phyloP scores from a whole-genome alignment of 371 early-diverging fungal genomes.

The Dichotomocladium elegans region DNA sequence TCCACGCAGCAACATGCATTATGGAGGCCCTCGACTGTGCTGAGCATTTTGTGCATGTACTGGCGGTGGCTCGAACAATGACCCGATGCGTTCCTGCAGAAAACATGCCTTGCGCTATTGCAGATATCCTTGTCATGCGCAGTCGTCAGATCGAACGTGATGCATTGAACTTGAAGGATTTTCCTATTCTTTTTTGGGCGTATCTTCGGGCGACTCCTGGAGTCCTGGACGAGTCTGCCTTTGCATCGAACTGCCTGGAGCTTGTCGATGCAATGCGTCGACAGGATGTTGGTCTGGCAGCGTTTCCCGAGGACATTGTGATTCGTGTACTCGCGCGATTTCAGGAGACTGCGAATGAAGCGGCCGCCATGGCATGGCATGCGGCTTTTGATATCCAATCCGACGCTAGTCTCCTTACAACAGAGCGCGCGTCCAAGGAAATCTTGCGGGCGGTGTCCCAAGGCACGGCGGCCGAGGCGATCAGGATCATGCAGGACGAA shows the following conservation, averaged over 20 bases:
- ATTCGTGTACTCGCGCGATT: conserved; percentile 1
- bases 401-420: not conserved
- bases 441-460: conserved; percentile 23
- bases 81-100: not conserved
- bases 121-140: not conserved
- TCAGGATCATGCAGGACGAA: conserved; percentile 19
- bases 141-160: not conserved
- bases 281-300: not conserved
- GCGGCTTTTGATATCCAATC: conserved; percentile 3
- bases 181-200: too few species aligned
- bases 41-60: not conserved
- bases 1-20: conserved; percentile 6
- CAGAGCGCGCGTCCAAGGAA: not conserved
- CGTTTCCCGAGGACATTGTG: not conserved
- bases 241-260: not conserved
- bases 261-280: not conserved
- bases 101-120: not conserved
- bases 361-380: not conserved
- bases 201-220: too few species aligned
- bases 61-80: not conserved
- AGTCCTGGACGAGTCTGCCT: conserved; percentile 1
- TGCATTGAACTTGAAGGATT: too few species aligned
- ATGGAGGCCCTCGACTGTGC: not conserved
- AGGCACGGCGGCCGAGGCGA: conserved; percentile 17
- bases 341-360: not conserved